Base-by-base conservation (phyloP, 352 stramenopile genomes). In the Sclerospora graminicola region DNA sequence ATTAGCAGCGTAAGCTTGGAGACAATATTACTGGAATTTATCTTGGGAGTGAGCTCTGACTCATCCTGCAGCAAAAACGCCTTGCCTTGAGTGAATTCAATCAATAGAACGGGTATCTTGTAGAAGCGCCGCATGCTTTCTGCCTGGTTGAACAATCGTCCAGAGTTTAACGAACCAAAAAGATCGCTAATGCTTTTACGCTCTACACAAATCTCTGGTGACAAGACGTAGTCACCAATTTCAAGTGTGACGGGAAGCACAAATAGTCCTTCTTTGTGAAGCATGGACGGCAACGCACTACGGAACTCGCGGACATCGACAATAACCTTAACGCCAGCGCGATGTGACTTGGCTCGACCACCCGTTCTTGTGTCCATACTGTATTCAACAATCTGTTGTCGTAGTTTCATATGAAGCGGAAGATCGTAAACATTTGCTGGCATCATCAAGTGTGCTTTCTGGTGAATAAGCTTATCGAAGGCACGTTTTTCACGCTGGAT, bases 221-320 rank as follows among this genome's bases (percentile, higher is more conserved):
- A 97, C 28, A 99, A 63, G 6, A 99, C 93, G 61, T 97, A 99
- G 64, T 99, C 96, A 5, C 96, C 96, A 8, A 99, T 85, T 48
- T 95, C 87, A 9, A 99, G 65, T 15, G 95, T 98, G 11, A 97
- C 73, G 6, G 96, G 95, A n/a, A 92, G 69, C 18, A 99, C 65
- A 41, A 93, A 54, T 39, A 98, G 73, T 0, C 85, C 89, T 39
- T 92, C 82, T 51, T 95, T 83, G 65, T 99, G 92, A n/a, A 99
- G 72, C 69, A 98, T 95, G 4, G 86, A 97, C 4, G 96, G 95
- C 28, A 99, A 63, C 2, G 86, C 75, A 33, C 89, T 96, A 13
- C 95, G 75, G 54, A 99, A 99, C 62, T 99, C 96, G 34, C 96
- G 85, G 21, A 99, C 84, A 58, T 99, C 96, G 3, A 99, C 93